Base-by-base conservation (phyloP, 2,329 filamentous ascomycete genomes). In the Helicocarpus griseus region DNA sequence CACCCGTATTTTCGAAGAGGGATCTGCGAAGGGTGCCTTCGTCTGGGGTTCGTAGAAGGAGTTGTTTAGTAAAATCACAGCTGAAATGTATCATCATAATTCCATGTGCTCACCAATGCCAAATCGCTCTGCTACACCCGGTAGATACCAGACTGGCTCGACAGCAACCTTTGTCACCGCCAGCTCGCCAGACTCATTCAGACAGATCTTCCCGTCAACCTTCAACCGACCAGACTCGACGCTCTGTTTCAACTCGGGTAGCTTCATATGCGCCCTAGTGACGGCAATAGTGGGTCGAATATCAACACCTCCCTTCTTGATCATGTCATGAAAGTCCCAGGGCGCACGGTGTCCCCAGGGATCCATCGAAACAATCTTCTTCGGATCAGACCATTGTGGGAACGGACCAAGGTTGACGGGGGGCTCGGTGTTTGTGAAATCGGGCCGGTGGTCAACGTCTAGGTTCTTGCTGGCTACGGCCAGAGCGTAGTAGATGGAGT, bases 341-440 rank as follows among this genome's bases (percentile, higher is more conserved):
- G 88, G 87, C 7, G 85, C 80, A 54, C 95, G 74, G 72, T 97
- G 93, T 5, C 93, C 91, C 67, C 86, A 87, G 0, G 91, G 91
- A 65, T 97, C 93, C 89, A 98, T 95, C 17, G 91, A 88, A 13
- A 97, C 91, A 56, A 98, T 97, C 75, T 96, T 97, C 69, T 88
- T 89, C 62, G 80, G 81, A 65, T 95, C 87, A 24, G 79, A 80
- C 91, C 91, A 98, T 70, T 93, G 82, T 6, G 87, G 83, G 61
- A 95, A 95, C 6, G 88, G 89, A 0, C 89, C 89, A 64, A 97
- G 88, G 49, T 85, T 81, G 21, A 82, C 87, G n/a, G 90, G 89
- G 11, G 93, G 93, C 67, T 97, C 87, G 8, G 89, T 95, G 68
- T 97, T 88, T 56, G 83, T 85, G 67, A 86, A 84, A 65, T 86